Conservation (phyloP, 2,329 filamentous ascomycete genomes). For the Monosporascus sp. region DNA sequence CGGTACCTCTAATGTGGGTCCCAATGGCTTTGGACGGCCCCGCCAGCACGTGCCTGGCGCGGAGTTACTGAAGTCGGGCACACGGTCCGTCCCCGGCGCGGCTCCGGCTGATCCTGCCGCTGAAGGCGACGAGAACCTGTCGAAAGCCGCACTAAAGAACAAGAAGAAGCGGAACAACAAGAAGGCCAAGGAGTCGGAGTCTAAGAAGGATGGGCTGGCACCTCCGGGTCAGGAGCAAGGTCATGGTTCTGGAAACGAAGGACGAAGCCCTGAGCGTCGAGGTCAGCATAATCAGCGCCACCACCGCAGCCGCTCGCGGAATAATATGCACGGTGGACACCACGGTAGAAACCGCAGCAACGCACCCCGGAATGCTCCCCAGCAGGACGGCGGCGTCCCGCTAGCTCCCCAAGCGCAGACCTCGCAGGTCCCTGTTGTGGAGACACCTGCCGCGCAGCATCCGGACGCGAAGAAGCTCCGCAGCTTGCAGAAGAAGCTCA, state of each 20-base stretch:
- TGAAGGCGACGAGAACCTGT: conserved; percentile 68
- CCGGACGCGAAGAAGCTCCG: conserved; percentile 93
- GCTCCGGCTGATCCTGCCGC: conserved; percentile 55
- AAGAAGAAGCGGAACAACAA: conserved; percentile 96
- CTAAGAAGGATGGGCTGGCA: conserved; percentile 45
- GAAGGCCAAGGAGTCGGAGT: conserved; percentile 78
- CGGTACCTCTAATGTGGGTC: conserved; percentile 61
- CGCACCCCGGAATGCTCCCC: conserved; percentile 36
- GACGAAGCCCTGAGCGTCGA: conserved; percentile 63
- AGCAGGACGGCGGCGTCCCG: conserved; percentile 20
- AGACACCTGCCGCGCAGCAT: conserved; percentile 46
- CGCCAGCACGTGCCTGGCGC: conserved; percentile 84
- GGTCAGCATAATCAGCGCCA: conserved; percentile 48
- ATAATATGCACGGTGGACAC: conserved; percentile 37
- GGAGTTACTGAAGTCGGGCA: conserved; percentile 55
- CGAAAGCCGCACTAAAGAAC: conserved; percentile 86
- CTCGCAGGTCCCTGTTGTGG: conserved; percentile 39
- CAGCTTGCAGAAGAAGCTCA: conserved; percentile 91
- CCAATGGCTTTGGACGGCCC: conserved; percentile 74
- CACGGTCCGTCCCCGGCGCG: conserved; percentile 62
- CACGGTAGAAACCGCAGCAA: conserved; percentile 45
- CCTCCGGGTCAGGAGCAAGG: conserved; percentile 38
- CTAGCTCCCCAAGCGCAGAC: conserved; percentile 24
- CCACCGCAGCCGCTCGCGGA: conserved; percentile 48
- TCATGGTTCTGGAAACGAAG: conserved; percentile 43